Evolutionary conservation across 2,329 filamentous ascomycete genomes (phyloP).

Genomic region (Sporothrix protearum): DNA sequence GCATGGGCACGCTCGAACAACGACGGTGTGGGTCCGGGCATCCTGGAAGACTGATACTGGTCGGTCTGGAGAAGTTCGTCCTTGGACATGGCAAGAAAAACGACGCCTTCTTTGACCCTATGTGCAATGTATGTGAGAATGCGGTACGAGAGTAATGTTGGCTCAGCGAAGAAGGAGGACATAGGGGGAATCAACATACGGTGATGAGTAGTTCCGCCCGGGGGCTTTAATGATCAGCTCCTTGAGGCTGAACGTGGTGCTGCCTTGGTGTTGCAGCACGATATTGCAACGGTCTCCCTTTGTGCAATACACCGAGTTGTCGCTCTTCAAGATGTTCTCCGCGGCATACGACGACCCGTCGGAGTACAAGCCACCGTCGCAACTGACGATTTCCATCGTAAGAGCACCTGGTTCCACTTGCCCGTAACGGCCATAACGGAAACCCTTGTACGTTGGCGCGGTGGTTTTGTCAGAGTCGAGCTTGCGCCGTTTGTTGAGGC

Average conservation of each 20-base stretch:
- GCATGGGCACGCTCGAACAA: not conserved
- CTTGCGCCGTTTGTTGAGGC: conserved; percentile 65
- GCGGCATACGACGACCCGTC: conserved; percentile 61
- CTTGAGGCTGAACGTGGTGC: conserved; percentile 75
- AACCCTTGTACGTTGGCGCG: conserved; percentile 48
- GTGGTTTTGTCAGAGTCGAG: conserved; percentile 59
- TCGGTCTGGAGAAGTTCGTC: conserved; percentile 72
- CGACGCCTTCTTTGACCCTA: conserved; percentile 84
- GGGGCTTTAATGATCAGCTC: conserved; percentile 88
- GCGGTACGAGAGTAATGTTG: not conserved
- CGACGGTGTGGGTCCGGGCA: not conserved
- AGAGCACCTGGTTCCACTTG: conserved; percentile 80
- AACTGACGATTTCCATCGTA: conserved; percentile 83
- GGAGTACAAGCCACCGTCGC: conserved; percentile 72
- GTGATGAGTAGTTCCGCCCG: conserved; percentile 73
- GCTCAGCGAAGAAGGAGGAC: not conserved
- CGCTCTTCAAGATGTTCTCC: conserved; percentile 79
- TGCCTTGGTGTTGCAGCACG: conserved; percentile 74
- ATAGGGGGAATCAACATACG: conserved; percentile 56
- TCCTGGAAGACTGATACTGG: conserved; percentile 54
- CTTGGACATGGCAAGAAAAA: conserved; percentile 83
- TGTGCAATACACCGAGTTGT: conserved; percentile 84
- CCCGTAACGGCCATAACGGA: conserved; percentile 80
- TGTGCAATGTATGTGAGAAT: not conserved
- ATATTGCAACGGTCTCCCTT: conserved; percentile 86